Base-by-base conservation (phyloP, 73 alveolate species). In the Durusdinium trenchii region DNA sequence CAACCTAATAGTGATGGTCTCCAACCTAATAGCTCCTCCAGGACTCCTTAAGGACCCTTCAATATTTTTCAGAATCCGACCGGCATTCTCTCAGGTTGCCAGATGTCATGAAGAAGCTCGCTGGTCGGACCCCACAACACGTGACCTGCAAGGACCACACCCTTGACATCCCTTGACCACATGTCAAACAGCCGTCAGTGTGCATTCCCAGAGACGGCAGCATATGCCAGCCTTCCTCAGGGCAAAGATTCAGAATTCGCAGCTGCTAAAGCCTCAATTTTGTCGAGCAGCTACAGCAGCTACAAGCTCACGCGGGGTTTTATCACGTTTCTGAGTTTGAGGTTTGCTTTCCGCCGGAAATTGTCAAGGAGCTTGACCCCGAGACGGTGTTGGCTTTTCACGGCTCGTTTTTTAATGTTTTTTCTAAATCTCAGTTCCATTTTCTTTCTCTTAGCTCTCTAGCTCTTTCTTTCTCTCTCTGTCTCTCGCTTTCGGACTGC, bases 301-400 rank as follows among this genome's bases (percentile, higher is more conserved):
- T 32, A n/a, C n/a, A n/a, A n/a, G n/a, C n/a, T n/a, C n/a, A n/a
- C n/a, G n/a, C n/a, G n/a, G n/a, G n/a, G n/a, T n/a, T 51, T 75
- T 38, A 1, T 36, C n/a, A 32, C 86, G 23, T 18, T n/a, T 51
- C 79, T 9, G 18, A 26, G 32, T 5, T 32, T 38, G 71, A 86
- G 95, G 95, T 87, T 35, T 87, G 95, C 85, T 87, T 87, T 48
- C 95, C 95, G 38, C 64, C 83, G 38, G 95, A 87, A 50, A 61
- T 84, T 28, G 57, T 87, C 84, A 87, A 42, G 64, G 95, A 87
- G 95, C 57, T 43, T 43, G 57, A 32, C 6, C n/a, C 73, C 73
- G n/a, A 23, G 50, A 75, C 16, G 12, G 28, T 16, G 57, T 36
- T 18, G 36, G 36, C 51, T n/a, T 3, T 38, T 75, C 42, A 52